These are phyloP conservation scores for Xerocomus potaroensis DNA, from an alignment of 768 basidiomycete species.

Conservation along the genomic window DNA sequence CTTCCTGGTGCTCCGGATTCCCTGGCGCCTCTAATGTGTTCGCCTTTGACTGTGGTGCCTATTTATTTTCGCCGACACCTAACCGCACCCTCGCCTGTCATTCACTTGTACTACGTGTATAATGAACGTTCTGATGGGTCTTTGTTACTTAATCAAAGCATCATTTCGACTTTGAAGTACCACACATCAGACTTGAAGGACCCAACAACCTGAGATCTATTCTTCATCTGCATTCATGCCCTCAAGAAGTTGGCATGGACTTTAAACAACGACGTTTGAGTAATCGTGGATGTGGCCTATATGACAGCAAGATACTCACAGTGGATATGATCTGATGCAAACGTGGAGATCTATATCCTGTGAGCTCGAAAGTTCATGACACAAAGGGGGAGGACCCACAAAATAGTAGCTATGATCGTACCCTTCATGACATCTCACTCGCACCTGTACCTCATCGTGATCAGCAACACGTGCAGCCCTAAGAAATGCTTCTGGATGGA, in stretches of 20 bases:
- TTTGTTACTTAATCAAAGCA: neutral
- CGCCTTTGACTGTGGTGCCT: neutral
- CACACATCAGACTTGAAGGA: slow-evolving; percentile 6
- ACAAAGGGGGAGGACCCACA: slow-evolving; percentile 37
- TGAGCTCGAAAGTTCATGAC: slow-evolving; percentile 1
- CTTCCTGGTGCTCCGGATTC: neutral
- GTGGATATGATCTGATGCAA: slow-evolving; percentile 83
- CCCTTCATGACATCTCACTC: slow-evolving; percentile 73
- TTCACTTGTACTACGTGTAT: slow-evolving; percentile 2
- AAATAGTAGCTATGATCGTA: slow-evolving; percentile 94
- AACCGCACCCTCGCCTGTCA: neutral
- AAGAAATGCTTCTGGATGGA: slow-evolving; percentile 86
- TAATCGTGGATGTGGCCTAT: neutral
- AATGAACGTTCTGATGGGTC: neutral
- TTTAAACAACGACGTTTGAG: slow-evolving; percentile 26
- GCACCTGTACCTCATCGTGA: slow-evolving; percentile 69
- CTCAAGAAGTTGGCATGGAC: slow-evolving; percentile 90
- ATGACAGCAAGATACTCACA: slow-evolving; percentile 48
- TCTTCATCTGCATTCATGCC: slow-evolving; percentile 36
- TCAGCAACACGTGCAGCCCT: slow-evolving; percentile 72
- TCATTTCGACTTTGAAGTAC: neutral
- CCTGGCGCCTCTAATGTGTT: neutral
- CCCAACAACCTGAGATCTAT: neutral
- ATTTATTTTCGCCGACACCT: slow-evolving; percentile 2
- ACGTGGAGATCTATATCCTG: slow-evolving; percentile 71